Evolutionary conservation across 2,329 filamentous ascomycete genomes (phyloP).

Genomic region (Chaetomium olivaceum): DNA sequence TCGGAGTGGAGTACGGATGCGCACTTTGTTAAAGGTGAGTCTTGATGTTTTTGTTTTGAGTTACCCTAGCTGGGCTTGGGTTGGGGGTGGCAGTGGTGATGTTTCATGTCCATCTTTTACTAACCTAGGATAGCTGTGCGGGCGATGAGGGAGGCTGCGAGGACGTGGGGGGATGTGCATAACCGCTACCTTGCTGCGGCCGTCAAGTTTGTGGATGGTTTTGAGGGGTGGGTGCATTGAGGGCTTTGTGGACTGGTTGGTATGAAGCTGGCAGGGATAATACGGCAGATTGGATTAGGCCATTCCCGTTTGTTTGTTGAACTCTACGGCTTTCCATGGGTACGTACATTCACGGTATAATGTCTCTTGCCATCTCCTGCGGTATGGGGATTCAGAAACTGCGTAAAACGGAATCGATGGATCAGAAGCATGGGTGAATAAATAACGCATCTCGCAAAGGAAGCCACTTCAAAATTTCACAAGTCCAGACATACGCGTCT

Average conservation of each 20-base stretch:
- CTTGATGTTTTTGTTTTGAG: not conserved
- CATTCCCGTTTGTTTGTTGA: not conserved
- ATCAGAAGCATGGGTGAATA: too few species aligned
- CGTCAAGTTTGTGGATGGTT: constrained; percentile 71
- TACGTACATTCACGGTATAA: too few species aligned
- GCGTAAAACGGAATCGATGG: too few species aligned
- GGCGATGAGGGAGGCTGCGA: constrained; percentile 71
- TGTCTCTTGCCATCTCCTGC: too few species aligned
- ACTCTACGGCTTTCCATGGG: too few species aligned
- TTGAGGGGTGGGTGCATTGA: constrained; percentile 60
- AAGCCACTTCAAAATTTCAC: too few species aligned
- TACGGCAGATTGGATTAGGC: not conserved
- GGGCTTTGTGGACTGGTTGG: not conserved
- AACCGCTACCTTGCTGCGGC: constrained; percentile 67
- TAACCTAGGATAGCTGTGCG: constrained; percentile 56
- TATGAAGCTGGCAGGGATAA: not conserved
- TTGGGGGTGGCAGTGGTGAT: not conserved
- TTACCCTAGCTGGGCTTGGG: too few species aligned
- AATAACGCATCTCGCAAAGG: too few species aligned
- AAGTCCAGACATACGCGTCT: too few species aligned
- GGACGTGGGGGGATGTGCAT: constrained; percentile 71
- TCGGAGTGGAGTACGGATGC: constrained; percentile 70
- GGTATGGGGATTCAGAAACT: too few species aligned
- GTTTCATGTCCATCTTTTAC: not conserved
- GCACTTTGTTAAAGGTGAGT: constrained; percentile 79